These are phyloP conservation scores for Oryza rufipogon DNA, from an alignment of 176 grass and related monocot species.

Conservation along the genomic window DNA sequence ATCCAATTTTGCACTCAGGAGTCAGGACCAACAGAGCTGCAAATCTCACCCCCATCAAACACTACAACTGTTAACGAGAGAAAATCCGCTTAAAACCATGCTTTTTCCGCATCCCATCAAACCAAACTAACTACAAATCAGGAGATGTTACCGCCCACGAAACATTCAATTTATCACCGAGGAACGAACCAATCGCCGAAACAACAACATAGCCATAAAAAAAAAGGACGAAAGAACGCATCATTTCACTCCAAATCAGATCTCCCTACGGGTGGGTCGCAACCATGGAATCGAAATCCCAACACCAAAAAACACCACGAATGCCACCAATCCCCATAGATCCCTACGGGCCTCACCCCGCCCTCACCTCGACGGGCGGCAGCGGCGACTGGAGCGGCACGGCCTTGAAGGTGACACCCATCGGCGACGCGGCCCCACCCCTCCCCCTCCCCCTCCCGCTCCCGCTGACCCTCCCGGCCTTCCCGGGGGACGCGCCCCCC, in stretches of 20 bases:
- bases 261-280: neutral
- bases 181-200: neutral
- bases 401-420: conserved; percentile 56
- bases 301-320: neutral
- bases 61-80: neutral
- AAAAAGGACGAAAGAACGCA: neutral
- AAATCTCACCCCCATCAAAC: neutral
- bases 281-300: conserved; percentile 19
- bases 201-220: neutral
- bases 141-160: neutral
- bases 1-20: too few relatives aligned
- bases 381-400: conserved; percentile 77
- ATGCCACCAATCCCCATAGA: neutral
- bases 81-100: neutral
- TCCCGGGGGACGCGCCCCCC: conserved; percentile 20
- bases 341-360: conserved; percentile 23
- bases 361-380: conserved; percentile 73
- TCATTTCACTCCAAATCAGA: neutral
- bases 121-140: neutral
- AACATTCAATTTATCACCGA: neutral
- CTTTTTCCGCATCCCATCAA: neutral
- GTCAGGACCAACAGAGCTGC: neutral
- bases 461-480: conserved; percentile 39
- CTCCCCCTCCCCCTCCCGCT: neutral
- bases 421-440: neutral